Base-by-base conservation (phyloP, 2,329 filamentous ascomycete genomes). In the Monilinia polystroma region DNA sequence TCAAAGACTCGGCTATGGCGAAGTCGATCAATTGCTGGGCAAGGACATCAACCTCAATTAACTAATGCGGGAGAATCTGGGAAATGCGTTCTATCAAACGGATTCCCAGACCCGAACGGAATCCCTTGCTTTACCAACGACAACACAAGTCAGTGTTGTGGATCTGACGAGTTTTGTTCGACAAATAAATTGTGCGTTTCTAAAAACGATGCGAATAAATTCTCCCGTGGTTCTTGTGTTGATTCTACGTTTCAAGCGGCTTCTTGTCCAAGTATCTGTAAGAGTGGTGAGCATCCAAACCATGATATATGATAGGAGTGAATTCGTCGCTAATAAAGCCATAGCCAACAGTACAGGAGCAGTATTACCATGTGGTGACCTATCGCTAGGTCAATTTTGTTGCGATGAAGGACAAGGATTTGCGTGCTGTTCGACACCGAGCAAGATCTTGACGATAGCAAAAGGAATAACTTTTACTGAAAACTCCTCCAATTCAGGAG, bases 111-210 rank as follows among this genome's bases (percentile, higher is more conserved):
- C 26, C 47, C 35, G 2, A 65, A 64, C 47, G 68, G 69, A 60
- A 47, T 68, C 18, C 69, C 69, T 52, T 71, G 68, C 63, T 68
- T 71, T 26, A 52, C 54, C 29, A 55, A 56, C 29, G 51, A 68
- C 49, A 45, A 35, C 6, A 26, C 55, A 58, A 71, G 69, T 62
- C 65, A 59, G 56, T 71, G 69, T 53, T 71, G 69, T 54, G 63
- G 63, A 45, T 56, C 55, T 16, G 59, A 68, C 20, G 67, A 71
- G 29, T 55, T 68, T 41, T 71, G 69, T 51, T 70, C 69, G 8
- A 68, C 65, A 8, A 71, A 71, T 43, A 68, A 68, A 26, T 51
- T 71, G 7, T 71, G 69, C 54, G 68, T 69, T n/a, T 49, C 60
- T 16, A 70, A 70, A 32, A 59, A 43, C 4, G 63, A 64, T 35